phyloP scores from a whole-genome alignment of 164 flowering plant species.

The Paratinospora sagittata region DNA sequence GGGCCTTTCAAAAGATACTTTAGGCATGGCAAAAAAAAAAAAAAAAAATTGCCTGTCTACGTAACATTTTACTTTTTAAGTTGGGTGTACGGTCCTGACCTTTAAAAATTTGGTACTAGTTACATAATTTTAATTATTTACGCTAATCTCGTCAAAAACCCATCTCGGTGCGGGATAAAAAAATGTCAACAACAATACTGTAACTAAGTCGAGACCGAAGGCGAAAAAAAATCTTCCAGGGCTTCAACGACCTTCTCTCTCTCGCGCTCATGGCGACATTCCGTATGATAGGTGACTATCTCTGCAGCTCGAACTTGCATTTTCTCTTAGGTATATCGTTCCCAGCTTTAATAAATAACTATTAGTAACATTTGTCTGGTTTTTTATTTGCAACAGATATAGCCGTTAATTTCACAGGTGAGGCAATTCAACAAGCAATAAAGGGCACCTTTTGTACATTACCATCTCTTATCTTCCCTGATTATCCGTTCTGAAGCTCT shows the following conservation, averaged over 20 bases:
- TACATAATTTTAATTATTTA: too few species aligned
- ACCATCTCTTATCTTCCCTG: neutral
- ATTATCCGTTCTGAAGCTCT: neutral
- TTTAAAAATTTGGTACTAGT: too few species aligned
- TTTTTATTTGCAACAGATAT: slow-evolving; percentile 48
- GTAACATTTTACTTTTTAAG: too few species aligned
- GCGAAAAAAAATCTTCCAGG: too few species aligned
- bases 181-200: too few species aligned
- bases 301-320: slow-evolving; percentile 1
- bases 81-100: too few species aligned
- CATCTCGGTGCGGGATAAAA: too few species aligned
- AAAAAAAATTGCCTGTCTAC: too few species aligned
- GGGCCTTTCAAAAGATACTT: too few species aligned
- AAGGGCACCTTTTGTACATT: neutral
- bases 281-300: slow-evolving; percentile 73
- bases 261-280: slow-evolving; percentile 53
- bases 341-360: neutral
- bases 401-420: slow-evolving; percentile 96
- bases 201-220: too few species aligned
- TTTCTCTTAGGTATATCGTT: neutral
- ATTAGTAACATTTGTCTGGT: neutral
- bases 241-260: neutral
- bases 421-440: slow-evolving; percentile 35
- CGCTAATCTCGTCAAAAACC: too few species aligned
- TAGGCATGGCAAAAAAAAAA: too few species aligned